phyloP scores from a whole-genome alignment of 768 basidiomycete species.

The Suillus paluster region DNA sequence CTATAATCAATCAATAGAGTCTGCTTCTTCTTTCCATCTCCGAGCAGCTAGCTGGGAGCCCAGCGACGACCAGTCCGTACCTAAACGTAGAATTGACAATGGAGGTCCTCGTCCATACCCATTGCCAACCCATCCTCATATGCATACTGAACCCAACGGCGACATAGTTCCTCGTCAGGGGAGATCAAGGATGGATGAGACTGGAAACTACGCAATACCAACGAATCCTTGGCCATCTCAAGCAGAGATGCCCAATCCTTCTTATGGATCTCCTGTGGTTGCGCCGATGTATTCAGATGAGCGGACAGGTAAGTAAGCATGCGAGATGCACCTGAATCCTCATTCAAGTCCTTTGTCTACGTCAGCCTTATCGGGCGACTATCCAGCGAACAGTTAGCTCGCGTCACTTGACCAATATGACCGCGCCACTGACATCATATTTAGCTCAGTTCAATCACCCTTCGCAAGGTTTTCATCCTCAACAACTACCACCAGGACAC shows the following conservation, averaged over 20 bases:
- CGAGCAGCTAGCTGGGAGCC: conserved; percentile 64
- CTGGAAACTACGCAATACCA: conserved; percentile 33
- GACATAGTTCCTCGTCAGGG: conserved; percentile 32
- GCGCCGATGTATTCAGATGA: conserved; percentile 60
- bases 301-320: conserved; percentile 50
- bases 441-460: conserved; percentile 37
- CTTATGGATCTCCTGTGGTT: conserved; percentile 50
- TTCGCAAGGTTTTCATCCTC: conserved; percentile 38
- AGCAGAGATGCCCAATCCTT: conserved; percentile 35
- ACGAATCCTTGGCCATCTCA: conserved; percentile 38
- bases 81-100: conserved; percentile 39
- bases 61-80: conserved; percentile 40
- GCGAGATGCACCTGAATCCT: conserved; percentile 14
- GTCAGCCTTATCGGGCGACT: conserved; percentile 49
- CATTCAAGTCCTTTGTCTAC: conserved; percentile 20
- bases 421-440: conserved; percentile 20
- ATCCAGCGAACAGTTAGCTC: conserved; percentile 41
- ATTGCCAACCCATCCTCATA: conserved; percentile 31
- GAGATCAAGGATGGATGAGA: conserved; percentile 36
- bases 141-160: conserved; percentile 40
- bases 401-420: conserved; percentile 10
- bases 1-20: conserved; percentile 33
- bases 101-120: conserved; percentile 41
- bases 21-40: conserved; percentile 51
- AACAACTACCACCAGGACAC: conserved; percentile 28